Conservation (phyloP, 140 eudicot genomes). For the Stevia rebaudiana region DNA sequence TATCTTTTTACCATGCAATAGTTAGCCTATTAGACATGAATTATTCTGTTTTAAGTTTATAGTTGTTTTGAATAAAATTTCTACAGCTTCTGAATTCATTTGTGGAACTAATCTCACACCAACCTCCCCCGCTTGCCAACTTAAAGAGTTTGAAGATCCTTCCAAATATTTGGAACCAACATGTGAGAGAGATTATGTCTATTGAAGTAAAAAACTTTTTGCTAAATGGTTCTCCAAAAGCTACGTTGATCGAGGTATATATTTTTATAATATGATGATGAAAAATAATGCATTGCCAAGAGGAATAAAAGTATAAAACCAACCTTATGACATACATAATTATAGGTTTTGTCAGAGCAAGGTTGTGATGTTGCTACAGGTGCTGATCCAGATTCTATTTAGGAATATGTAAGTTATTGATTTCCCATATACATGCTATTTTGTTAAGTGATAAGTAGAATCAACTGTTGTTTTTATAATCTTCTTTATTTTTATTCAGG, state of each 20-base stretch:
- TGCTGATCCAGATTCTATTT: not conserved
- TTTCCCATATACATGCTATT: not conserved
- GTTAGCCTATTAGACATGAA: no score
- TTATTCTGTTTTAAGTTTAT: no score
- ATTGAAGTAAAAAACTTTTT: not conserved
- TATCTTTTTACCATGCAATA: no score
- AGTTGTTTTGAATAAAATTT: no score
- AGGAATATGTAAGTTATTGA: not conserved
- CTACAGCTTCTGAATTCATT: not conserved
- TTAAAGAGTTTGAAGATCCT: slow-evolving; percentile 3
- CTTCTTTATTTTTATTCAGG: not conserved
- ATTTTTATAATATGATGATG: not conserved
- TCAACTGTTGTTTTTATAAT: not conserved
- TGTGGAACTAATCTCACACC: not conserved
- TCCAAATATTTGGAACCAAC: not conserved
- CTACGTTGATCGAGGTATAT: slow-evolving; percentile 6
- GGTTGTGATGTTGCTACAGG: not conserved
- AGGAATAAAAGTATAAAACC: not conserved
- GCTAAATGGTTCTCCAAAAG: slow-evolving; percentile 7
- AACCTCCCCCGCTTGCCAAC: not conserved
- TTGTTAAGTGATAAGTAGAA: not conserved
- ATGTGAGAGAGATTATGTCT: not conserved
- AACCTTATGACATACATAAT: not conserved
- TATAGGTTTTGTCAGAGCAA: not conserved
- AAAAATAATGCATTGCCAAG: not conserved